A percentile compares a stretch with the other conserved stretches of the same genome.
Evolutionary conservation across 2,329 filamentous ascomycete species (phyloP).

Genomic region (Pestalotiopsis sp.): DNA sequence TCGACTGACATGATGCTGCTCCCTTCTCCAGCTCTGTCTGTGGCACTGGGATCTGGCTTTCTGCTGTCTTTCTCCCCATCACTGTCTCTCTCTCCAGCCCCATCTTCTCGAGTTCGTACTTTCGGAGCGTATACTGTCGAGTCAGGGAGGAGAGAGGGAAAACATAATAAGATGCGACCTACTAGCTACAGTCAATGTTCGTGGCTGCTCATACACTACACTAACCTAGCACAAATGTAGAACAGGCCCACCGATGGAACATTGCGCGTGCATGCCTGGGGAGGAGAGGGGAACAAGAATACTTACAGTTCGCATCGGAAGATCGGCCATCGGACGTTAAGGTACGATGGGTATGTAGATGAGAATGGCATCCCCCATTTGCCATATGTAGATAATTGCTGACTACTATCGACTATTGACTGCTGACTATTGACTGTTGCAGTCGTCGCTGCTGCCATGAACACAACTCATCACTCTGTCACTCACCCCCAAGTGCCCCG

Average conservation of each 20-base stretch:
- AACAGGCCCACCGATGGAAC: not conserved
- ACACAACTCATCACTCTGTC: too few relatives aligned
- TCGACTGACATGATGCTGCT: not conserved
- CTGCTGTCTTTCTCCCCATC: not conserved
- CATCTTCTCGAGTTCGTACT: not conserved
- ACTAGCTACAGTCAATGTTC: too few relatives aligned
- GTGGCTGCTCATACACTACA: not conserved
- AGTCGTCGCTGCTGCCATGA: too few relatives aligned
- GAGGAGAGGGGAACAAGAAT: not conserved
- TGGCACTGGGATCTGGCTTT: not conserved
- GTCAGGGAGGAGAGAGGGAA: not conserved
- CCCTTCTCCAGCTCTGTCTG: too few relatives aligned
- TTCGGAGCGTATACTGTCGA: not conserved
- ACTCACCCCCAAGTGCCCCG: too few relatives aligned
- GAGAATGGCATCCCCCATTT: not conserved
- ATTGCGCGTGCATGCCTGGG: not conserved
- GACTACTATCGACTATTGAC: too few relatives aligned
- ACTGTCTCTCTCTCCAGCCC: not conserved
- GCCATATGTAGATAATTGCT: not conserved
- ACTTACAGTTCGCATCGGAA: not conserved
- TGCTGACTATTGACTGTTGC: too few relatives aligned
- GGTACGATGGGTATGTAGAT: not conserved
- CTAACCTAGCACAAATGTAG: not conserved
- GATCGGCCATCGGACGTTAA: not conserved
- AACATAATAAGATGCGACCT: not conserved